Evolutionary conservation across 164 flowering plant genomes (phyloP).

Genomic region (Dillenia turbinata): DNA sequence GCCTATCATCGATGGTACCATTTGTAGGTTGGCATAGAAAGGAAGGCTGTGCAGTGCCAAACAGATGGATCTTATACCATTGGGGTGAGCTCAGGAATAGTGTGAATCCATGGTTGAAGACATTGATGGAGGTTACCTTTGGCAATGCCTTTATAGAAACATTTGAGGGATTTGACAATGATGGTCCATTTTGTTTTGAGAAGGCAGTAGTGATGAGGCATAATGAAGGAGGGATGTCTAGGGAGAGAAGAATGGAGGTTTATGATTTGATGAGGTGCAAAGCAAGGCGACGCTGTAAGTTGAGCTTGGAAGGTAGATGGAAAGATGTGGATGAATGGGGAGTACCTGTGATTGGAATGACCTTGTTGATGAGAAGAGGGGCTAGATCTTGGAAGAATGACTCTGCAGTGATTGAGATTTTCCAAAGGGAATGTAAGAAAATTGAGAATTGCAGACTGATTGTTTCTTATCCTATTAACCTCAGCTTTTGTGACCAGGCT

Average conservation of each 20-base stretch:
- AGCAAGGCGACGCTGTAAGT: conserved; percentile 52
- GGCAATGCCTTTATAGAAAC: conserved; percentile 32
- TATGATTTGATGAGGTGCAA: conserved; percentile 74
- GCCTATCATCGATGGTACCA: conserved; percentile 56
- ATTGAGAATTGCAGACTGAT: conserved; percentile 47
- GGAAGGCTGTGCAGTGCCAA: conserved; percentile 33
- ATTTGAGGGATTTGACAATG: conserved; percentile 29
- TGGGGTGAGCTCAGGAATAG: conserved; percentile 63
- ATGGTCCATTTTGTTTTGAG: conserved; percentile 45
- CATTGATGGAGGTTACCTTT: conserved; percentile 48
- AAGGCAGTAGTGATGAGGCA: conserved; percentile 79
- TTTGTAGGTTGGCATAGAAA: conserved; percentile 69
- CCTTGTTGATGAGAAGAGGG: conserved; percentile 70
- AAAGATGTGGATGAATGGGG: conserved; percentile 2
- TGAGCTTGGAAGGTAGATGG: conserved; percentile 9
- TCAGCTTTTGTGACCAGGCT: conserved; percentile 81
- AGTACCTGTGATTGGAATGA: conserved; percentile 44
- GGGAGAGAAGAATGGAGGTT: conserved; percentile 45
- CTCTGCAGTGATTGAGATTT: conserved; percentile 41
- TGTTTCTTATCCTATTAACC: conserved; percentile 56
- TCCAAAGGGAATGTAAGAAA: conserved; percentile 52
- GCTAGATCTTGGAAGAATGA: conserved; percentile 66
- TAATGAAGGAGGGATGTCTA: conserved; percentile 66
- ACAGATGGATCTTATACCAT: conserved; percentile 65
- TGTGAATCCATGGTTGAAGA: conserved; percentile 51